Evolutionary conservation across 176 grass and related monocot genomes (phyloP), one percentile per base, ranked within the genome.

Genomic region (Thinopyrum elongatum): DNA sequence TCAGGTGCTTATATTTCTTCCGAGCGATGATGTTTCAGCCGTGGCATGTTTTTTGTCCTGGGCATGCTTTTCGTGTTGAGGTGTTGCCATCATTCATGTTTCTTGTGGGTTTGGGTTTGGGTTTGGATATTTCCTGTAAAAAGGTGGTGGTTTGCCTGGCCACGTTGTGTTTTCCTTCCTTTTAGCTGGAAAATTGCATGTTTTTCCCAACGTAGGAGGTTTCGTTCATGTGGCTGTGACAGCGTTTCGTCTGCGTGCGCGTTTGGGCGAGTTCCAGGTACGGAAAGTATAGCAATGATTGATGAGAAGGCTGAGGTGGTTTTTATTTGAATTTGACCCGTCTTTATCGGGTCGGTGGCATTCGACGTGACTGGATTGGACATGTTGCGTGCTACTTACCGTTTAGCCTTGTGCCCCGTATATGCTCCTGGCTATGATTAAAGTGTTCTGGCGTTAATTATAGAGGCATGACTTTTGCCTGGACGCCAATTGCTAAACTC

Each of bases 51-150:
- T 64, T 65, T 57, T 61, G 53, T 22, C 1, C 11, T 23, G 36
- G 47, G 13, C 30, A 47, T n/a, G 16, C 17, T 69, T 86, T 25
- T 51, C 53, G 49, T 38, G 58, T 21, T 71, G 65, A 79, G 19
- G 19, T 30, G 65, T 11, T 62, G 49, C 34, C 34, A 30, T 78
- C 73, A 16, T 82, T 23, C 13, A 25, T 72, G 63, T 86, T 82
- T 63, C 73, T 78, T 82, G 27, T 78, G 73, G 26, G 57, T 35
- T 66, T 87, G 27, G 25, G 55, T 34, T 65, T 86, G 26, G 74
- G 49, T 17, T 55, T 58, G 31, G 49, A 78, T 82, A 72, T 78
- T 2, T 51, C 15, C 31, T 22, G 42, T 66, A 34, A 58, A 66
- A 78, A 58, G 53, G 53, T 58, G 49, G 34, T 27, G 17, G 3